Base-by-base conservation (phyloP, 257 asterid genomes). In the Fraxinus quadrangulata region DNA sequence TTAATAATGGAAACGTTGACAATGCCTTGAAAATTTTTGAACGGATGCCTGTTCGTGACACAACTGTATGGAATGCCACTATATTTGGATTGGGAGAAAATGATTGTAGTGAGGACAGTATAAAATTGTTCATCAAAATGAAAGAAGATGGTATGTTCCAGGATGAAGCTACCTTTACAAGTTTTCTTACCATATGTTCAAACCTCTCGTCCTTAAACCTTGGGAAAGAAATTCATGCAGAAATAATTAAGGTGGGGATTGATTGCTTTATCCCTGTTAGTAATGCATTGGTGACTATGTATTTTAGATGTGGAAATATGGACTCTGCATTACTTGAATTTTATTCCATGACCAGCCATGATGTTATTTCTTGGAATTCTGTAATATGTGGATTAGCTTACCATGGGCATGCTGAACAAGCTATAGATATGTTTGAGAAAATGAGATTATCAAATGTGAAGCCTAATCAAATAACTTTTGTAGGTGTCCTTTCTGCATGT, bases 321-420 rank as follows among this genome's bases (percentile, higher is more conserved):
- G 84, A 84, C 40, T 87, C 84, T 75, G 92, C 91, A 30, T 77
- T 86, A 34, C 78, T 70, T n/a, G 59, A 78, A 75, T 91, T 89
- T 51, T 82, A 86, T 42, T 68, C 83, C 73, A 86, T 91, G 91
- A 42, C 71, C 19, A 11, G 37, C 79, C 87, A 36, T 39, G 90
- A 89, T 77, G 59, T 75, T 63, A 89, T 89, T 74, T 87, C 94
- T 4, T 91, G 92, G 94, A 89, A 91, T 86, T 88, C 94, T 30
- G 68, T 91, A 37, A 86, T 89, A 76, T 87, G 96, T 26, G 96
- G 94, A 75, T 83, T 89, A 61, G 92, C 92, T 69, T 86, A 87
- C 73, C 90, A 91, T 59, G 96, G 90, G 6, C 85, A 84, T 26
- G 94, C 86, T 40, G 81, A 81, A 67, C 80, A 75, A 36, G 91